Evolutionary conservation across 495 filamentous ascomycete genomes (phyloP).

Genomic region (Paragyromitra xinjiangensis): DNA sequence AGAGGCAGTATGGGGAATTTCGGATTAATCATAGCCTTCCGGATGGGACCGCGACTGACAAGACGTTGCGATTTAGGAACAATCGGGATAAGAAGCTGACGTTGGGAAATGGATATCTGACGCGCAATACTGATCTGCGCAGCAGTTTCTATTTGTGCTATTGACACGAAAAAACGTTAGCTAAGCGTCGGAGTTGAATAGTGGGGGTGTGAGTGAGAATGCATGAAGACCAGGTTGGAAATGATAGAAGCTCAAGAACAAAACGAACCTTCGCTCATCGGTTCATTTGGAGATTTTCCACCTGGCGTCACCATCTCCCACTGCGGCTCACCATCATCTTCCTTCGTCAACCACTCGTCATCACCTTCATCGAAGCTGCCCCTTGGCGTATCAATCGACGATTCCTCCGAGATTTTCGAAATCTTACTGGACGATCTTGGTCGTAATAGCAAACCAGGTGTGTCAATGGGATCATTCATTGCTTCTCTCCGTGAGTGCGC

Average conservation of each 20-base stretch:
- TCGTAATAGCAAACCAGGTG: conserved; percentile 28
- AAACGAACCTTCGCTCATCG: conserved; percentile 52
- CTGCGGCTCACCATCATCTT: conserved; percentile 47
- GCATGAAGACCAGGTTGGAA: conserved; percentile 23
- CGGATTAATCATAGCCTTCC: conserved; percentile 35
- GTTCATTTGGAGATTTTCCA: conserved; percentile 22
- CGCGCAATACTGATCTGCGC: conserved; percentile 56
- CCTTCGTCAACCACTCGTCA: conserved; percentile 50
- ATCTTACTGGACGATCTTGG: conserved; percentile 41
- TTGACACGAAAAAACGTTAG: conserved; percentile 24
- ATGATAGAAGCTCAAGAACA: background rate
- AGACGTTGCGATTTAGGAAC: conserved; percentile 53
- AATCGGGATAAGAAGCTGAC: conserved; percentile 53
- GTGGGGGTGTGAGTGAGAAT: conserved; percentile 30
- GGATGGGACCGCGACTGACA: conserved; percentile 45
- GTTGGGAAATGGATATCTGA: conserved; percentile 53
- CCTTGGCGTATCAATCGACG: conserved; percentile 51
- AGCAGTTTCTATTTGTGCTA: conserved; percentile 51
- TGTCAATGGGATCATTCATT: background rate
- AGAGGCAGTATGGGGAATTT: conserved; percentile 18
- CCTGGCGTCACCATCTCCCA: conserved; percentile 54
- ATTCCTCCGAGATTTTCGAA: conserved; percentile 55
- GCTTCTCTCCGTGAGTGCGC: conserved; percentile 25
- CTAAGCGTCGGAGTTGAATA: background rate
- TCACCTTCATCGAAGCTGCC: conserved; percentile 56